phyloP scores from a whole-genome alignment of 2,329 filamentous ascomycete species.

The Verticillium nubilum region DNA sequence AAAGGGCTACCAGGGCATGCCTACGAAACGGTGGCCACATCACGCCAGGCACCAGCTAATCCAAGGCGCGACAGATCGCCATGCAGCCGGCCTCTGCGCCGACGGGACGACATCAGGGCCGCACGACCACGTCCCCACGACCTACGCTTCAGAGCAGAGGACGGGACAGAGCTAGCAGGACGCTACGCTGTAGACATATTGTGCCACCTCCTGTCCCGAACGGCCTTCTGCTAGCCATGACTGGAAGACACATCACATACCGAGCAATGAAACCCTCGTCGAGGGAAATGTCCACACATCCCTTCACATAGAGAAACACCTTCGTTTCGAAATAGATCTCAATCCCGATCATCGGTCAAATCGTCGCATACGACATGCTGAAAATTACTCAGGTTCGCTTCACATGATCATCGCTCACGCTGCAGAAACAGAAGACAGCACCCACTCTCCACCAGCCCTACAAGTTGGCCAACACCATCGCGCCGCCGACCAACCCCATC shows the following conservation, averaged over 20 bases:
- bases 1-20: too few species aligned
- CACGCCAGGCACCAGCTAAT: not conserved
- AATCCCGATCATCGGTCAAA: not conserved
- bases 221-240: too few species aligned
- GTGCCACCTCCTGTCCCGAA: not conserved
- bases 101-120: not conserved
- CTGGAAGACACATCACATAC: not conserved
- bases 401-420: not conserved
- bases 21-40: not conserved
- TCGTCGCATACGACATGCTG: not conserved
- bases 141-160: not conserved
- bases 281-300: not conserved
- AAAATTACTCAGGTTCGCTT: not conserved
- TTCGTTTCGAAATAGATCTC: too few species aligned
- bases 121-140: too few species aligned
- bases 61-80: not conserved
- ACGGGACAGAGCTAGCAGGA: not conserved
- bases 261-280: not conserved
- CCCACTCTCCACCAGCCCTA: not conserved
- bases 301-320: too few species aligned
- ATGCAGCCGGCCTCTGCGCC: not conserved
- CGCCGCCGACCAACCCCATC: constrained; percentile 12
- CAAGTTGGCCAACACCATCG: constrained; percentile 9
- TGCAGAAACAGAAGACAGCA: not conserved
- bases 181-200: not conserved